phyloP scores from a whole-genome alignment of 352 stramenopile genomes.

The Globisporangium nodosum region DNA sequence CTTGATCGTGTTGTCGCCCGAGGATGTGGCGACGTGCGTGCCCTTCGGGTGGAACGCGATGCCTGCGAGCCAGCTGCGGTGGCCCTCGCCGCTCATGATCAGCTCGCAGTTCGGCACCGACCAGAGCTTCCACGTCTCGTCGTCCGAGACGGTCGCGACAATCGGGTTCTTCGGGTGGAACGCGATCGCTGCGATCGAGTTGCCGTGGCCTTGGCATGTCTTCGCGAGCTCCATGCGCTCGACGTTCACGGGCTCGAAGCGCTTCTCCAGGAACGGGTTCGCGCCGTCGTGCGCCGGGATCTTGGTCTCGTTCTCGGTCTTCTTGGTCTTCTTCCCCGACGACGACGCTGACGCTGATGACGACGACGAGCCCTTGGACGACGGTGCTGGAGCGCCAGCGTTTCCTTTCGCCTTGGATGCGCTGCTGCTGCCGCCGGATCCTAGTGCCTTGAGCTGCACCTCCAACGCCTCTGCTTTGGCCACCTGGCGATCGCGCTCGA shows the following conservation, averaged over 20 bases:
- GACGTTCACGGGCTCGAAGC: slow-evolving; percentile 55
- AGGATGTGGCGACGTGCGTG: slow-evolving; percentile 89
- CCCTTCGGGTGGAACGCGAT: slow-evolving; percentile 90
- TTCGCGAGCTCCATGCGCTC: slow-evolving; percentile 80
- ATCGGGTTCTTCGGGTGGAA: slow-evolving; percentile 93
- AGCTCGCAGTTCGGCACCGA: slow-evolving; percentile 89
- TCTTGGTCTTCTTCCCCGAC: slow-evolving; percentile 37
- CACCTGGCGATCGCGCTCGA: slow-evolving; percentile 90
- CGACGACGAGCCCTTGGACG: slow-evolving; percentile 17
- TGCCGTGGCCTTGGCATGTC: slow-evolving; percentile 88
- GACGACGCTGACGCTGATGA: slow-evolving; percentile 10
- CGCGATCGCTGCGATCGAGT: slow-evolving; percentile 84
- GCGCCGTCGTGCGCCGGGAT: slow-evolving; percentile 48
- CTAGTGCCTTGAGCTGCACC: slow-evolving; percentile 63
- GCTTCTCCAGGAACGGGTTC: slow-evolving; percentile 74
- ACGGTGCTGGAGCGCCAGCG: slow-evolving; percentile 5
- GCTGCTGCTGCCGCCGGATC: slow-evolving; percentile 5
- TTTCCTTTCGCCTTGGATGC: slow-evolving; percentile 6
- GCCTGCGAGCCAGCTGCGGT: slow-evolving; percentile 88
- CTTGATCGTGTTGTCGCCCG: slow-evolving; percentile 92
- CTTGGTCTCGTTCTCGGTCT: slow-evolving; percentile 45
- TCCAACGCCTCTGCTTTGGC: slow-evolving; percentile 88
- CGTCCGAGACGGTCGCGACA: slow-evolving; percentile 90
- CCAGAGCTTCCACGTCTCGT: slow-evolving; percentile 95
- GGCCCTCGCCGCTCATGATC: slow-evolving; percentile 93